Conservation (phyloP, 768 basidiomycete species). For the Termitomyces sp. region DNA sequence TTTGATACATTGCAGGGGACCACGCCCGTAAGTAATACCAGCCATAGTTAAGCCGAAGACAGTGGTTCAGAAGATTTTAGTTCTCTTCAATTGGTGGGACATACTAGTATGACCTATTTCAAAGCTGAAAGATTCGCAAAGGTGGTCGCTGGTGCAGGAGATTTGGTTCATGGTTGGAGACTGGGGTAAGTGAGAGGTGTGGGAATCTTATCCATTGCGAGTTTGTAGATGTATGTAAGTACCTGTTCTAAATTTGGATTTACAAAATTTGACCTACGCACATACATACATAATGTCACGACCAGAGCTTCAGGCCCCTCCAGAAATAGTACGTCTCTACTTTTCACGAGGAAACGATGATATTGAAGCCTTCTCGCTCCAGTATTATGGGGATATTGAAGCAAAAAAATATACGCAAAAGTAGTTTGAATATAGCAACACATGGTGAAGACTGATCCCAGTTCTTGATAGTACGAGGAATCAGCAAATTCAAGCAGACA, state of each 20-base stretch:
- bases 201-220: too few relatives aligned
- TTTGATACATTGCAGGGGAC: too few relatives aligned
- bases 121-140: too few relatives aligned
- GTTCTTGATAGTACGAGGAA: constrained; percentile 72
- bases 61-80: too few relatives aligned
- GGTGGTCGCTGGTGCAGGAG: too few relatives aligned
- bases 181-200: too few relatives aligned
- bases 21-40: too few relatives aligned
- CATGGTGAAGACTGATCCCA: constrained; percentile 15
- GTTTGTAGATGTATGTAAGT: too few relatives aligned
- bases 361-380: constrained; percentile 1
- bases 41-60: too few relatives aligned
- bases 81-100: too few relatives aligned
- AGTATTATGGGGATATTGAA: constrained; percentile 97
- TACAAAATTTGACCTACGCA: constrained; percentile 5
- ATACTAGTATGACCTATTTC: too few relatives aligned
- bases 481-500: constrained; percentile 94
- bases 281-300: constrained; percentile 57
- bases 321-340: constrained; percentile 71
- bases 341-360: not conserved
- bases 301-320: constrained; percentile 85
- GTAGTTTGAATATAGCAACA: constrained; percentile 37
- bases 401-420: constrained; percentile 97
- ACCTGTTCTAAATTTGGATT: constrained; percentile 12
- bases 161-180: too few relatives aligned